These are phyloP conservation scores for Aspergillus clavatus DNA, from an alignment of 2,329 filamentous ascomycete species.

Conservation along the genomic window DNA sequence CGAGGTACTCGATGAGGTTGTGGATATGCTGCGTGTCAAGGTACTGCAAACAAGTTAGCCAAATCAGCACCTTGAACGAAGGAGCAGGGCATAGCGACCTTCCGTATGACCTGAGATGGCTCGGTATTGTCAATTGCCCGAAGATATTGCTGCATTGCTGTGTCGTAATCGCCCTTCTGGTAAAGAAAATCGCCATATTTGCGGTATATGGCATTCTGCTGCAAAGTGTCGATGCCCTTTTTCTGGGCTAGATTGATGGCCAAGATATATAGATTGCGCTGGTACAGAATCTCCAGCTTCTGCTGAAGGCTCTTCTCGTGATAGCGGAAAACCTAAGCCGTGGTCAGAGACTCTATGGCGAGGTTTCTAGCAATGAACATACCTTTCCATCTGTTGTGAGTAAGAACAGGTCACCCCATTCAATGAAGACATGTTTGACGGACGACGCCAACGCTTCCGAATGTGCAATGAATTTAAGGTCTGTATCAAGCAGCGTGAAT, in stretches of 20 bases:
- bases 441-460: constrained; percentile 78
- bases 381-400: constrained; percentile 89
- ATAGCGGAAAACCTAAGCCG: constrained; percentile 69
- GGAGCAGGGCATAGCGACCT: constrained; percentile 47
- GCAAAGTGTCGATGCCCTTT: constrained; percentile 68
- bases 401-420: constrained; percentile 91
- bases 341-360: constrained; percentile 13
- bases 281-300: constrained; percentile 87
- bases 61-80: neutral
- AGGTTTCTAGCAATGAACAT: constrained; percentile 19
- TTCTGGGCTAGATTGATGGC: constrained; percentile 93
- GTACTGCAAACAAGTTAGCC: constrained; percentile 53
- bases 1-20: constrained; percentile 93
- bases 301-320: constrained; percentile 88
- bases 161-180: constrained; percentile 92
- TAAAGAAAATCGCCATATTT: constrained; percentile 94
- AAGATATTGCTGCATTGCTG: constrained; percentile 98
- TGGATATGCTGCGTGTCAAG: constrained; percentile 96
- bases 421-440: constrained; percentile 72
- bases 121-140: constrained; percentile 94
- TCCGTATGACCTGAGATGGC: constrained; percentile 91
- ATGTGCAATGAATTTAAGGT: constrained; percentile 83
- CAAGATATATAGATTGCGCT: constrained; percentile 84
- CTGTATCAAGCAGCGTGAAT: constrained; percentile 87
- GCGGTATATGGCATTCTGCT: constrained; percentile 88